Base-by-base conservation (phyloP, 805 yeast species). In the Zygotorulaspora sp. region DNA sequence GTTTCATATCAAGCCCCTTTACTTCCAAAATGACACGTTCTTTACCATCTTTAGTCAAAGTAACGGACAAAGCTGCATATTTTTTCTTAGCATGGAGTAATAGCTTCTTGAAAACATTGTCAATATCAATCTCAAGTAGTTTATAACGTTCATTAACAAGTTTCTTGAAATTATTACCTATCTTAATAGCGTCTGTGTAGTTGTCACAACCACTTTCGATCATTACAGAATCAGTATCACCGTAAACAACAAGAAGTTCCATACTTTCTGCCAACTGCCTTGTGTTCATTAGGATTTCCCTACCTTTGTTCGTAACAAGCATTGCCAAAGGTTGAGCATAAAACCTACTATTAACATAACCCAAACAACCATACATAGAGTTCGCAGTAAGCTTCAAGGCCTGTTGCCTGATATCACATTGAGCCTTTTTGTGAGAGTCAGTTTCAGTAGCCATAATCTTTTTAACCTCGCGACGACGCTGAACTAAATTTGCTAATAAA, bases 201-300 rank as follows among this genome's bases (percentile, higher is more conserved):
- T 66, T 71, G 39, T 72, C 75, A 30, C 78, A 79, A 19, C 88
- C 88, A 3, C 97, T 87, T 61, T 90, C 94, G 58, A 92, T 87
- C 98, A 92, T 92, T 36, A 92, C 97, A 23, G 98, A 92, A 69
- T 92, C 98, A 0, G 98, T 92, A 67, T 92, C 98, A 71, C 98
- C 98, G 57, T 92, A 92, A 10, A 92, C 86, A 33, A 94, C 97
- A 38, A 86, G 70, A 42, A 92, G 70, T 0, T 83, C 83, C 52
- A 83, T 70, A 39, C 80, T 73, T 60, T 90, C 97, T 0, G 97
- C 98, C 44, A 92, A 69, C 53, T 84, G 94, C 59, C 95, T 77
- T 0, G 98, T 90, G 53, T 85, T 90, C 81, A 80, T 83, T 54
- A 92, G 74, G 59, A 89, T 87, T 61, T 92, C 97, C 67, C 98